phyloP scores from a whole-genome alignment of 768 basidiomycete genomes.

The Mycena rosella region DNA sequence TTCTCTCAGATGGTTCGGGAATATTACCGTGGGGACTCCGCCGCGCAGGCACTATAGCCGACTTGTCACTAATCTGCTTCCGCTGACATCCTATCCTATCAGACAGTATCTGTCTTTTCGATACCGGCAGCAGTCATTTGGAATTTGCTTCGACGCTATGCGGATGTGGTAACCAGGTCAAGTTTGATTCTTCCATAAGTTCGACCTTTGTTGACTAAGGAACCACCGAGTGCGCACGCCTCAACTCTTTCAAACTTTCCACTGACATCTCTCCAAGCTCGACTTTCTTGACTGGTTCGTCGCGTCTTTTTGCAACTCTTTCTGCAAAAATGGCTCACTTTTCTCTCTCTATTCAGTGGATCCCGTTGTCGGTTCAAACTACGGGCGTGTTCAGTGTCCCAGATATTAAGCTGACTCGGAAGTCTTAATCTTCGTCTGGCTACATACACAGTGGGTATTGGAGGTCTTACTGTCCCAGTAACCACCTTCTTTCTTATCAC shows the following conservation, averaged over 20 bases:
- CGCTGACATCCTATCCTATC: background rate
- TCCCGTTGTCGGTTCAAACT: conserved; percentile 63
- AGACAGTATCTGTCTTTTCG: conserved; percentile 66
- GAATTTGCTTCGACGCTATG: conserved; percentile 54
- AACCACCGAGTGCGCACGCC: conserved; percentile 7
- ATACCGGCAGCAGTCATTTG: conserved; percentile 59
- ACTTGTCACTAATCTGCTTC: background rate
- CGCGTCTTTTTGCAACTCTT: too few relatives aligned
- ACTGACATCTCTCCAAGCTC: conserved; percentile 45
- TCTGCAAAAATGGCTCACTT: background rate
- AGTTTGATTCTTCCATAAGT: conserved; percentile 63
- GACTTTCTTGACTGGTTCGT: conserved; percentile 64
- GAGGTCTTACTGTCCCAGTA: conserved; percentile 53
- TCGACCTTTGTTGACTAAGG: conserved; percentile 64
- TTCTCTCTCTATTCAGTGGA: conserved; percentile 50
- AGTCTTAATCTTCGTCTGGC: conserved; percentile 59
- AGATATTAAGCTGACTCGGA: background rate
- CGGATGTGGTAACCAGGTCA: conserved; percentile 58
- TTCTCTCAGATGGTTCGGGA: conserved; percentile 62
- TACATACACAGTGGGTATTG: conserved; percentile 64
- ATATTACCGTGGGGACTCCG: conserved; percentile 67
- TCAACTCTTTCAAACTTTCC: background rate
- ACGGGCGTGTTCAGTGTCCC: conserved; percentile 31
- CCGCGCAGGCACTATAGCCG: conserved; percentile 48
- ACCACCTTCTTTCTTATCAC: conserved; percentile 65